Percentiles rank a stretch among this genome's conserved stretches.
phyloP scores from a whole-genome alignment of 2,329 filamentous ascomycete genomes.

The Aspergillus arachidicola region DNA sequence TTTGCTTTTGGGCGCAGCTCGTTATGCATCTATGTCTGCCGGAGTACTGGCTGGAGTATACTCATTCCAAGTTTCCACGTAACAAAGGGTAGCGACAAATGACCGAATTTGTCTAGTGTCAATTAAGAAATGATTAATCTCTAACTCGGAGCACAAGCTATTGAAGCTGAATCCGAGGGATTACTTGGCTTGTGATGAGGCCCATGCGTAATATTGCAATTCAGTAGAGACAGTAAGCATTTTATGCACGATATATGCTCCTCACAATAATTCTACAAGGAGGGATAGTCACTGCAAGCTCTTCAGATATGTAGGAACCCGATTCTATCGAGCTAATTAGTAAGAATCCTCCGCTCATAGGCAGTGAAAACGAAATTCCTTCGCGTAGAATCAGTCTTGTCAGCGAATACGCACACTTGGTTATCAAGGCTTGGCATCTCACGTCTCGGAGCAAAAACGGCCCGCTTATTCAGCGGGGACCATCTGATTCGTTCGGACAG shows the following conservation, averaged over 20 bases:
- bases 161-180: not conserved
- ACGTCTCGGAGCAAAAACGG: not conserved
- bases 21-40: not conserved
- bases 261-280: too few species aligned
- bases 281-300: not conserved
- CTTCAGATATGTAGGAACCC: not conserved
- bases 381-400: not conserved
- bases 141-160: not conserved
- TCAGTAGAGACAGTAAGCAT: not conserved
- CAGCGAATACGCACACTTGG: too few species aligned
- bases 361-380: not conserved
- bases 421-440: not conserved
- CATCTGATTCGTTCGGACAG: not conserved
- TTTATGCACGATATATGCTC: not conserved
- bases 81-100: not conserved
- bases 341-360: not conserved
- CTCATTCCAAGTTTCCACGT: not conserved
- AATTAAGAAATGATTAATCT: not conserved
- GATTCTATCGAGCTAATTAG: not conserved
- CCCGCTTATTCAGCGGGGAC: not conserved
- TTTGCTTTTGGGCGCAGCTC: not conserved
- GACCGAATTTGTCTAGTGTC: accelerated
- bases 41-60: not conserved
- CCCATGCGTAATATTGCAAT: not conserved
- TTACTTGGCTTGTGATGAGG: not conserved